These are phyloP conservation scores for Nephelium lappaceum DNA, from an alignment of 345 rosid genomes.

Conservation along the genomic window DNA sequence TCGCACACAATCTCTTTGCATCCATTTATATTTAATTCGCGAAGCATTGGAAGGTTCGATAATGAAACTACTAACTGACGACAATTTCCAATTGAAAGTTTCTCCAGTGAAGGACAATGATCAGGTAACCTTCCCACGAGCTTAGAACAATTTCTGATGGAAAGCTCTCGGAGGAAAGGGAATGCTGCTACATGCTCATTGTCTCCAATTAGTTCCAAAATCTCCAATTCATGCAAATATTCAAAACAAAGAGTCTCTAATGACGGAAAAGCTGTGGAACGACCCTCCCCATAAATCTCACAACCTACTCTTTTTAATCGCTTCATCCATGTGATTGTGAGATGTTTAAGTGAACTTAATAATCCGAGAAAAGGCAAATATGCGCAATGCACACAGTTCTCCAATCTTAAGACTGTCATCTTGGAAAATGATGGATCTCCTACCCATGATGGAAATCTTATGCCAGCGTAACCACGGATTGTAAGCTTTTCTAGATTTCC, in stretches of 20 bases:
- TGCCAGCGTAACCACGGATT: not conserved
- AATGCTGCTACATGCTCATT: not conserved
- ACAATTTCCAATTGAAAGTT: not conserved
- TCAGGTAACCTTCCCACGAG: not conserved
- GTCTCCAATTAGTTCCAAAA: not conserved
- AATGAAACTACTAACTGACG: not conserved
- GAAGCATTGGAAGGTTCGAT: no score
- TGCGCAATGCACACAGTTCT: not conserved
- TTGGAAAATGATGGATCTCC: not conserved
- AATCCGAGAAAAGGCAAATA: not conserved
- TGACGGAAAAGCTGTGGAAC: not conserved
- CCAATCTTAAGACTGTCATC: not conserved
- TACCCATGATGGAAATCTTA: not conserved
- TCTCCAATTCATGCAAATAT: not conserved
- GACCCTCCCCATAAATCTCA: not conserved
- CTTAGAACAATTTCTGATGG: not conserved
- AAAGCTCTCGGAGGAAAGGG: not conserved
- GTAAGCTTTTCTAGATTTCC: not conserved
- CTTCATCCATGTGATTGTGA: not conserved
- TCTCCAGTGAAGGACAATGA: not conserved
- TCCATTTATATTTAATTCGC: not conserved
- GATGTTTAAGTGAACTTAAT: not conserved
- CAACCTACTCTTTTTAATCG: not conserved
- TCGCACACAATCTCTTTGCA: not conserved
- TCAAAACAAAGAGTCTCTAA: not conserved